Conservation (phyloP, 495 filamentous ascomycete species). For the Aspergillus coremiiformis region DNA sequence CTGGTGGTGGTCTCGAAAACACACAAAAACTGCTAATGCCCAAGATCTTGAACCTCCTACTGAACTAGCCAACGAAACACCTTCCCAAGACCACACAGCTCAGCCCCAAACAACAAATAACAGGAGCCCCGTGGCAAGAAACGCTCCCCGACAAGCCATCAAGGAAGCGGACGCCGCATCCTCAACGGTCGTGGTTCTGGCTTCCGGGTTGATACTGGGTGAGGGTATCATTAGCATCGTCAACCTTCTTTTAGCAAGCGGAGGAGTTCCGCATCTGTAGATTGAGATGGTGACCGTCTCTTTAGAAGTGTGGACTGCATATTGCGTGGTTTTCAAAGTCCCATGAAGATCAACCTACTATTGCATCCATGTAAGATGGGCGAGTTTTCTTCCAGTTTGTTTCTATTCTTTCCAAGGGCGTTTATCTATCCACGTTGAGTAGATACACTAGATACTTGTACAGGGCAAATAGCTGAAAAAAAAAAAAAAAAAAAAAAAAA, state of each 20-base stretch:
- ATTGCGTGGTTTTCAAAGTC: not conserved
- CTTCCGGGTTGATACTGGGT: slow-evolving; percentile 79
- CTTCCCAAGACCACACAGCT: not conserved
- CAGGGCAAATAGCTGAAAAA: too few relatives aligned
- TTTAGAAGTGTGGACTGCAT: not conserved
- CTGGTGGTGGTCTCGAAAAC: slow-evolving; percentile 56
- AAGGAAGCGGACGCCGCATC: slow-evolving; percentile 38
- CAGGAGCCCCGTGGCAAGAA: not conserved
- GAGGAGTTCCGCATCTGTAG: slow-evolving; percentile 67
- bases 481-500: not conserved
- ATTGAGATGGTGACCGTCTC: slow-evolving; percentile 2
- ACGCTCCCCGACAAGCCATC: slow-evolving; percentile 19
- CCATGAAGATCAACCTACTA: not conserved
- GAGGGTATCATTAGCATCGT: slow-evolving; percentile 92
- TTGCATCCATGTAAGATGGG: not conserved
- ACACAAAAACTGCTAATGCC: slow-evolving; percentile 15
- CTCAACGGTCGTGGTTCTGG: slow-evolving; percentile 55
- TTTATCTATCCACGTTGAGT: not conserved
- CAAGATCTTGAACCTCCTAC: not conserved
- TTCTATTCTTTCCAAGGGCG: not conserved
- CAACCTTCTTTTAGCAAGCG: slow-evolving; percentile 77
- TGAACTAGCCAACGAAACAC: not conserved
- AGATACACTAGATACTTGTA: not conserved
- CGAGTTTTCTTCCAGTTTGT: not conserved
- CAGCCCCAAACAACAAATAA: not conserved